Conservation (phyloP, 176 grass and related monocot genomes). For the Carex myosuroides region DNA sequence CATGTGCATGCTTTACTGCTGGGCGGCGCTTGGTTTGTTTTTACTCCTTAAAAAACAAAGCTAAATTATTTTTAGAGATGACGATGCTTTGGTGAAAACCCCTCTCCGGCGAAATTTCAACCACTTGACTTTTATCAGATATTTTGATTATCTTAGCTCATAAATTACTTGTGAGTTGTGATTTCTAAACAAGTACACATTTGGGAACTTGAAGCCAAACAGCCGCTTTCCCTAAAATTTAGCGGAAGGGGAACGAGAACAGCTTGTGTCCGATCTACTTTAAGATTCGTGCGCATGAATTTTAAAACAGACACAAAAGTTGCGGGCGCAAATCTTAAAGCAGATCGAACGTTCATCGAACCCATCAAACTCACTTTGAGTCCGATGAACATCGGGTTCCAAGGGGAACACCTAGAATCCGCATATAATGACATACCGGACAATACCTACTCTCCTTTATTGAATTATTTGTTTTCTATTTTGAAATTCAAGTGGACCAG, state of each 20-base stretch:
- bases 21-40: too few species aligned
- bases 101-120: background rate
- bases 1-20: too few species aligned
- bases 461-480: background rate
- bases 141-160: background rate
- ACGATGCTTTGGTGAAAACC: background rate
- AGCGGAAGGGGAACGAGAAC: background rate
- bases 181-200: background rate
- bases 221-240: background rate
- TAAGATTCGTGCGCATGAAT: too few species aligned
- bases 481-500: background rate
- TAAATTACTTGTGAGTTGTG: background rate
- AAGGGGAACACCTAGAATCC: background rate
- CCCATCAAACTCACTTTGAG: too few species aligned
- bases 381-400: too few species aligned
- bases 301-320: too few species aligned
- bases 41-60: background rate
- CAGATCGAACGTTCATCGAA: too few species aligned
- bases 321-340: too few species aligned
- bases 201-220: background rate
- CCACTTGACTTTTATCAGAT: background rate
- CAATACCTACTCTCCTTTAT: background rate
- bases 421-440: background rate
- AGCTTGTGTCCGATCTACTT: too few species aligned
- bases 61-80: background rate